These are phyloP conservation scores for Nakazawaea peltata DNA, from an alignment of 805 yeast species.

Conservation along the genomic window DNA sequence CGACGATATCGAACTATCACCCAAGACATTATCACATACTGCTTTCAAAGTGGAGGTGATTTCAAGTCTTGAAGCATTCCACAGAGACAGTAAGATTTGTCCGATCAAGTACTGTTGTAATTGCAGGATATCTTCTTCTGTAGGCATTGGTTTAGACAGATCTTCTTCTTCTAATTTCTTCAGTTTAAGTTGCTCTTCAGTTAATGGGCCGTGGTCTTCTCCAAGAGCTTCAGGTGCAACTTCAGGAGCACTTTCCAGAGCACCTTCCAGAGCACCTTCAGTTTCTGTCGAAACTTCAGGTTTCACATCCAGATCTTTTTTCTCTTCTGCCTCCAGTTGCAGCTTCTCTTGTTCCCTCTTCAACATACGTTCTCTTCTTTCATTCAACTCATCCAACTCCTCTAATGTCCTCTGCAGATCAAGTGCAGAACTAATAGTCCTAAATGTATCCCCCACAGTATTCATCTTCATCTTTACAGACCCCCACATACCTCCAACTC, in stretches of 20 bases:
- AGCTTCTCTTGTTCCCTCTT: conserved; percentile 13
- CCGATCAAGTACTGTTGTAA: conserved; percentile 80
- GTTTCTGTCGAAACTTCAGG: conserved; percentile 1
- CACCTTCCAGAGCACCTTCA: conserved; percentile 2
- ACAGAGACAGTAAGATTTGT: conserved; percentile 85
- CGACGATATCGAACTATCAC: conserved; percentile 55
- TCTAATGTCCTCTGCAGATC: conserved; percentile 81
- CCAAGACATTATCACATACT: conserved; percentile 70
- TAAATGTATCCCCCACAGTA: conserved; percentile 75
- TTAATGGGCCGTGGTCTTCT: conserved; percentile 6
- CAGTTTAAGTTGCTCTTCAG: conserved; percentile 3
- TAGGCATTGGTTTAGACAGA: conserved; percentile 27
- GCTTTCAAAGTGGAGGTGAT: conserved; percentile 72
- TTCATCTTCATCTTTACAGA: conserved; percentile 79
- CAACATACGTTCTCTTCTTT: conserved; percentile 25
- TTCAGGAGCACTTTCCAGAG: neutral
- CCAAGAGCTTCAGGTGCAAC: neutral
- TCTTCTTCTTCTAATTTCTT: conserved; percentile 22
- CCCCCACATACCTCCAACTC: conserved; percentile 78
- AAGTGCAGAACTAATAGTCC: conserved; percentile 72
- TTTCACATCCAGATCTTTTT: conserved; percentile 1
- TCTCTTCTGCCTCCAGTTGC: conserved; percentile 1
- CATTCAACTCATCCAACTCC: conserved; percentile 68
- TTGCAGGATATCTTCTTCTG: conserved; percentile 57
- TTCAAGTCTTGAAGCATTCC: conserved; percentile 91